Percentiles rank a stretch among this genome's conserved stretches.
These are phyloP conservation scores for Sugiyamaella xylanicola DNA, from an alignment of 1,139 yeast species.

Conservation along the genomic window DNA sequence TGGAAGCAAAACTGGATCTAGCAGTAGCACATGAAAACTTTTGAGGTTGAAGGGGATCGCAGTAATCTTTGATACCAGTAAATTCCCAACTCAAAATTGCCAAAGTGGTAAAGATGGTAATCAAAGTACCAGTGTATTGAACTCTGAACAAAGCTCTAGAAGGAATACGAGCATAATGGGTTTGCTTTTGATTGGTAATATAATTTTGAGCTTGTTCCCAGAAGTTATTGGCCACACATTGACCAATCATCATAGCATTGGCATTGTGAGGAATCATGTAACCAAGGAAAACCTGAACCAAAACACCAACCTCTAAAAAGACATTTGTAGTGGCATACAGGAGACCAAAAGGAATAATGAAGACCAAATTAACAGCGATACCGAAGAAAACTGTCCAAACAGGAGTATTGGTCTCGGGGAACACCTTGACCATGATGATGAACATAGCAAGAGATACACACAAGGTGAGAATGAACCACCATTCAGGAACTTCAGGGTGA, in stretches of 20 bases:
- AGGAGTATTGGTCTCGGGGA: slow-evolving; percentile 49
- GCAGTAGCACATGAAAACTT: slow-evolving; percentile 42
- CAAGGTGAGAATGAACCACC: slow-evolving; percentile 56
- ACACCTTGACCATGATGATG: slow-evolving; percentile 48
- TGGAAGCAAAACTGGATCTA: slow-evolving; percentile 51
- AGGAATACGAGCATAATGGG: slow-evolving; percentile 59
- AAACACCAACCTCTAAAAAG: slow-evolving; percentile 50
- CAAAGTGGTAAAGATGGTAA: slow-evolving; percentile 48
- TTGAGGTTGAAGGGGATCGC: slow-evolving; percentile 46
- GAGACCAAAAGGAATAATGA: slow-evolving; percentile 54
- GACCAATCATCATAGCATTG: slow-evolving; percentile 57
- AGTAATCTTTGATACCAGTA: slow-evolving; percentile 46
- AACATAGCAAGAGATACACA: slow-evolving; percentile 49
- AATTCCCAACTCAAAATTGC: slow-evolving; percentile 52
- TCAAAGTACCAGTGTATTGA: slow-evolving; percentile 50
- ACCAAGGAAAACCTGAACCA: slow-evolving; percentile 56
- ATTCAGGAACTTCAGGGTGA: slow-evolving; percentile 64
- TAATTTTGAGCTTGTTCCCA: slow-evolving; percentile 56
- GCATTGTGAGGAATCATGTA: slow-evolving; percentile 67
- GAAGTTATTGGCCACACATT: slow-evolving; percentile 60
- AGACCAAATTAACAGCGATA: slow-evolving; percentile 55
- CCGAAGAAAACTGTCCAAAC: slow-evolving; percentile 61
- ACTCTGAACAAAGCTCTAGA: slow-evolving; percentile 61
- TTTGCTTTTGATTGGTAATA: slow-evolving; percentile 59
- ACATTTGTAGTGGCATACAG: slow-evolving; percentile 56